Base-by-base conservation (phyloP, 2,329 filamentous ascomycete genomes). In the Aspergillus spinulosporus region DNA sequence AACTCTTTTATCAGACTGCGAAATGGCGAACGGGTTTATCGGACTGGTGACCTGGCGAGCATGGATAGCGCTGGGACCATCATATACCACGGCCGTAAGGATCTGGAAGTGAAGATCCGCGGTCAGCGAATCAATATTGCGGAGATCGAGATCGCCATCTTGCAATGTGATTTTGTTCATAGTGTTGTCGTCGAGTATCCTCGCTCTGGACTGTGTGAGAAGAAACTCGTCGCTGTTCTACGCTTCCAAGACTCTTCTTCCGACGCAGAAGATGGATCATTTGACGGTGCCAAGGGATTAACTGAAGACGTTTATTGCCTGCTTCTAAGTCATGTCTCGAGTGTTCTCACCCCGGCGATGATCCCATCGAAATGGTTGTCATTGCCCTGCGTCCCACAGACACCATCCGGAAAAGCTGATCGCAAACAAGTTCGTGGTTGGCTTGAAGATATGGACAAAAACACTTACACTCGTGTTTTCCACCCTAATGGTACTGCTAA, bases 71-170 rank as follows among this genome's bases (percentile, higher is more conserved):
- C 72, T 39, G 70, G 72, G 3, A 60, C 55, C 5, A 59, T 71
- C 9, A 52, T 63, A 11, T 71, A 67, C 51, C 48, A 69, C 4
- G 71, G 69, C 2, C 63, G 72, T 14, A 72, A 68, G 47, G 72
- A 73, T 45, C 56, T 58, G 2, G 69, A 74, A 51, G 61, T 73
- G 46, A 73, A 74, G 57, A 57, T 73, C 5, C 63, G 64, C 28
- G 72, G 72, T 2, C 71, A 72, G 47, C 65, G 70, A 1, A 59
- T 74, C n/a, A 70, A 73, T 49, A 57, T 71, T 2, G 68, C 62
- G 3, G 70, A 72, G 51, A 61, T 74, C 9, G 69, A 72, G 57
- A 59, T 63, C 28, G 54, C 58, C 29, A 21, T 60, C 9, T 28
- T 45, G 28, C 51, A 45, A 4, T 39, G 37, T 12, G 14, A 46